Evolutionary conservation across 495 filamentous ascomycete species (phyloP), one percentile per base, ranked within the genome.

Genomic region (Neurospora sp.): DNA sequence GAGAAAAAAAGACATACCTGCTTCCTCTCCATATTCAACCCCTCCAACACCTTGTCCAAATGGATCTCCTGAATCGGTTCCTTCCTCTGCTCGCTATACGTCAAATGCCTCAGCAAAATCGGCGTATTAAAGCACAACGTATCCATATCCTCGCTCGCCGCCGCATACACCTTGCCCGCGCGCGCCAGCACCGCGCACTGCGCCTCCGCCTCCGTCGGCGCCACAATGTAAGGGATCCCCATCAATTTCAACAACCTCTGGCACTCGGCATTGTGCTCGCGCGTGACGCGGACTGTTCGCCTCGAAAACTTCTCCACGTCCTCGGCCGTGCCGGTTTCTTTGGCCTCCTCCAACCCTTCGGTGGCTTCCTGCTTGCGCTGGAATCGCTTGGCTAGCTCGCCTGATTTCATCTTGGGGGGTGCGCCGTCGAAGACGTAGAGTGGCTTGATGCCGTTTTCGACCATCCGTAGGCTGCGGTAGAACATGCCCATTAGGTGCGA

Each of bases 401-500:
- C 96, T 3, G 93, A 96, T 83, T 99, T 99, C 71, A 99, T 89
- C 77, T 97, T 99, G 3, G 96, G 96, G 4, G 96, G 96, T 37
- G 94, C 93, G 48, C 96, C 96, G 78, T 99, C 96, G 80, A 99
- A 99, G 65, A 99, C 96, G 82, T 96, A 99, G 76, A 99, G 87
- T 0, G 96, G 96, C 78, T 98, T 99, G 83, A 99, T 98, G 70
- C 96, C 96, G 77, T 98, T 98, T 82, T 99, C 96, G 80, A 98
- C 92, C 81, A 99, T 98, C 76, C 96, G 93, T 2, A 99, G 87
- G 1, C 96, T 99, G 74, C 96, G 96, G 86, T 99, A 99, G 84
- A 99, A 99, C 91, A 99, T 94, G 75, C 96, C 96, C 95, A 98
- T 97, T 22, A 99, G 84, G 81, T 99, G 96, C 8, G 96, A 98